Conservation (phyloP, 495 filamentous ascomycete genomes). For the Cercophora newfieldiana region DNA sequence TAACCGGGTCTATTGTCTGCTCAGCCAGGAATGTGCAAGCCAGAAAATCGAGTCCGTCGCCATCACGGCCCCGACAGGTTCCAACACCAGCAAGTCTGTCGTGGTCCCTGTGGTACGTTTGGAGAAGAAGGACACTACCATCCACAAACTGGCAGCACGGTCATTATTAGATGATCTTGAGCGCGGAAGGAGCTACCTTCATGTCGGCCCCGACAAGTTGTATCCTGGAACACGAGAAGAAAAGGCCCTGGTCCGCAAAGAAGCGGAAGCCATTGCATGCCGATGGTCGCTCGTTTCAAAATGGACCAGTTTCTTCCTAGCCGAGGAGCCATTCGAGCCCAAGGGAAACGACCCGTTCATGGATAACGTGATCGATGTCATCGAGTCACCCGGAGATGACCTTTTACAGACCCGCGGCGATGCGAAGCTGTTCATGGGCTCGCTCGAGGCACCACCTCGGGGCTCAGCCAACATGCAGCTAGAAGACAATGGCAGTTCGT, state of each 20-base stretch:
- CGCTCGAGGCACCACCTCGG: too few species aligned
- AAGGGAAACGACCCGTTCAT: too few species aligned
- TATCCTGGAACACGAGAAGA: slow-evolving; percentile 3
- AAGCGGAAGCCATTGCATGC: slow-evolving; percentile 20
- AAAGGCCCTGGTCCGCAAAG: neutral
- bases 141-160: slow-evolving; percentile 22
- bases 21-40: slow-evolving; percentile 1
- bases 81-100: neutral
- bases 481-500: too few species aligned
- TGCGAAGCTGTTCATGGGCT: too few species aligned
- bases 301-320: slow-evolving; percentile 24
- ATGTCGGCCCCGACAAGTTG: neutral
- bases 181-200: slow-evolving; percentile 18
- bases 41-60: neutral
- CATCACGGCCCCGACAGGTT: neutral
- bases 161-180: slow-evolving; percentile 23
- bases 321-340: slow-evolving; percentile 16
- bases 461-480: too few species aligned
- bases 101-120: neutral
- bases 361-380: too few species aligned
- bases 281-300: slow-evolving; percentile 24
- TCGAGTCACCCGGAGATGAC: too few species aligned
- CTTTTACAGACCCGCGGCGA: too few species aligned
- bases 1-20: slow-evolving; percentile 19
- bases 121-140: slow-evolving; percentile 9